A percentile compares a stretch with the other conserved stretches of the same genome.
Evolutionary conservation across 2,329 filamentous ascomycete species (phyloP).

Genomic region (Sporothrix pseudoabietina): DNA sequence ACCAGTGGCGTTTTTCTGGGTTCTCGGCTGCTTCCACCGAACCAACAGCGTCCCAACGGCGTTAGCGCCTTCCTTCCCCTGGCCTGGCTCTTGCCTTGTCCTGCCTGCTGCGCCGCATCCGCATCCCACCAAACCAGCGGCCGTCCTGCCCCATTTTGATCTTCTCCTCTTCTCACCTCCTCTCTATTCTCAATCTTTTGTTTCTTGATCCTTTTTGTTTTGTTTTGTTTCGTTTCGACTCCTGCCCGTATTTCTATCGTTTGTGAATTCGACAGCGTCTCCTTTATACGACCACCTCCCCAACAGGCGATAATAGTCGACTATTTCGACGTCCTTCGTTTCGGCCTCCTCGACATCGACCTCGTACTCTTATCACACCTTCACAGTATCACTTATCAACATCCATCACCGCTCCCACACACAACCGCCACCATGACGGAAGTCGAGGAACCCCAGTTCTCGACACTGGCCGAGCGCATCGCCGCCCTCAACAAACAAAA

Average conservation of each 20-base stretch:
- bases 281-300: background rate
- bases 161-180: background rate
- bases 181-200: background rate
- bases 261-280: background rate
- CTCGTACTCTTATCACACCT: background rate
- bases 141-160: slow-evolving; percentile 5
- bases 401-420: slow-evolving; percentile 50
- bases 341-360: background rate
- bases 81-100: background rate
- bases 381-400: background rate
- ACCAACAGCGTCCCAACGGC: background rate
- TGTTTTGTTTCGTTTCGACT: background rate
- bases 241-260: background rate
- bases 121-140: slow-evolving; percentile 16
- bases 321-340: background rate
- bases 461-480: slow-evolving; percentile 62
- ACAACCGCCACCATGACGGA: slow-evolving; percentile 54
- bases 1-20: background rate
- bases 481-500: slow-evolving; percentile 65
- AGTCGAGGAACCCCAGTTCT: slow-evolving; percentile 63
- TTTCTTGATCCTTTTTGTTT: background rate
- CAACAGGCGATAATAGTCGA: background rate
- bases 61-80: background rate
- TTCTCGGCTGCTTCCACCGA: background rate
- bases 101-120: slow-evolving; percentile 24